These are phyloP conservation scores for Aquilaria agallochum DNA, from an alignment of 441 rosid genomes.

Conservation along the genomic window DNA sequence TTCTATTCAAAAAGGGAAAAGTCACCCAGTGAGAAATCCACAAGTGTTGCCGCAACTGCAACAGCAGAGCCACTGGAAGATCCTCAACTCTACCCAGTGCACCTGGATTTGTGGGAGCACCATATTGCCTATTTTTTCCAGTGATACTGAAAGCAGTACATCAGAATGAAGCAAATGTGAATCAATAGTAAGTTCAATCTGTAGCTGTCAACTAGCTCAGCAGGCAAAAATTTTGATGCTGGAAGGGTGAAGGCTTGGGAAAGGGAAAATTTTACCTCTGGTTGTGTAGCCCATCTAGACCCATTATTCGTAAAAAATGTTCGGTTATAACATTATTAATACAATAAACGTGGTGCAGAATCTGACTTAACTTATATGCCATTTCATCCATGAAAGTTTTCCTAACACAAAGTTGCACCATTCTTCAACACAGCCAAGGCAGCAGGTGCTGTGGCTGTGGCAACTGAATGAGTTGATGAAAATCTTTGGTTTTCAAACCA, in stretches of 20 bases:
- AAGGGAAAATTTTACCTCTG: too few relatives aligned
- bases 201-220: neutral
- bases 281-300: too few relatives aligned
- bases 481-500: too few relatives aligned
- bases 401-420: conserved; percentile 74
- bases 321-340: too few relatives aligned
- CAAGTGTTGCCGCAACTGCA: conserved; percentile 79
- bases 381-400: conserved; percentile 88
- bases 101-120: conserved; percentile 90
- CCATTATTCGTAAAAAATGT: too few relatives aligned
- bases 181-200: neutral
- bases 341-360: too few relatives aligned
- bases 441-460: conserved; percentile 65
- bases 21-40: conserved; percentile 84
- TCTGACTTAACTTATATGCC: conserved; percentile 51
- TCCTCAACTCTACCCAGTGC: conserved; percentile 75
- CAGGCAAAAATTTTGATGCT: neutral
- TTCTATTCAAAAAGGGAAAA: conserved; percentile 9
- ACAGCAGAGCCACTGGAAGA: conserved; percentile 99
- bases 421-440: conserved; percentile 56
- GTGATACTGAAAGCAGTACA: conserved; percentile 45
- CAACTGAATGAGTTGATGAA: conserved; percentile 49
- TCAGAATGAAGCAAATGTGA: neutral
- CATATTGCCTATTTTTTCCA: conserved; percentile 89
- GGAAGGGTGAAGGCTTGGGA: too few relatives aligned